These are phyloP conservation scores for Heterobasidion irregulare DNA, from an alignment of 1,284 basidiomycete genomes.

Conservation along the genomic window DNA sequence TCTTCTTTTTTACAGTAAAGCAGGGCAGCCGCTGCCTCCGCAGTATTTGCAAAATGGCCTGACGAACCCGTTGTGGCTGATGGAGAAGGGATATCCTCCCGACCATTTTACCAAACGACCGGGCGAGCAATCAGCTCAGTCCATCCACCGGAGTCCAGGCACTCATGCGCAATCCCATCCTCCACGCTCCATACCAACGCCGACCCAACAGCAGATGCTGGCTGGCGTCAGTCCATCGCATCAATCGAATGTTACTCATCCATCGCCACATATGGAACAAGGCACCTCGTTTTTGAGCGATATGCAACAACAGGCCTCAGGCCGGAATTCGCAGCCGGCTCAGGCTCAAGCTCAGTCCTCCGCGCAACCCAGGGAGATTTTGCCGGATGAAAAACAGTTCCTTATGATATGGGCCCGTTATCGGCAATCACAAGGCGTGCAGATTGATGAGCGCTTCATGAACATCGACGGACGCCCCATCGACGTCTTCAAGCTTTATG, in stretches of 20 bases:
- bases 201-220: constrained; percentile 5
- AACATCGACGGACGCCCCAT: constrained; percentile 42
- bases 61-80: constrained; percentile 5
- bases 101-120: neutral
- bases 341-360: neutral
- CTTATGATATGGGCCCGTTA: no score
- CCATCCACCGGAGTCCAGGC: constrained; percentile 1
- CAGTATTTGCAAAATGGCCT: constrained; percentile 2
- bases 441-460: constrained; percentile 31
- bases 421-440: constrained; percentile 12
- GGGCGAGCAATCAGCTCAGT: constrained; percentile 1
- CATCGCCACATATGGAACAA: constrained; percentile 17
- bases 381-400: neutral
- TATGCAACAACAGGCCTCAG: constrained; percentile 11
- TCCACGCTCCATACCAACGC: constrained; percentile 8
- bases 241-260: constrained; percentile 3
- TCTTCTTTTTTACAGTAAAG: neutral
- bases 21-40: neutral
- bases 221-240: constrained; percentile 4
- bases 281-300: constrained; percentile 8
- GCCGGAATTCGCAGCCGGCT: constrained; percentile 7
- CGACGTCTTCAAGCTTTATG: constrained; percentile 50
- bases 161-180: neutral
- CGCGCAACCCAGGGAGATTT: neutral
- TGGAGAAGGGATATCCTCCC: neutral